Conservation (phyloP, 202 grass and related monocot species). For the Schoenoplectus triqueter region DNA sequence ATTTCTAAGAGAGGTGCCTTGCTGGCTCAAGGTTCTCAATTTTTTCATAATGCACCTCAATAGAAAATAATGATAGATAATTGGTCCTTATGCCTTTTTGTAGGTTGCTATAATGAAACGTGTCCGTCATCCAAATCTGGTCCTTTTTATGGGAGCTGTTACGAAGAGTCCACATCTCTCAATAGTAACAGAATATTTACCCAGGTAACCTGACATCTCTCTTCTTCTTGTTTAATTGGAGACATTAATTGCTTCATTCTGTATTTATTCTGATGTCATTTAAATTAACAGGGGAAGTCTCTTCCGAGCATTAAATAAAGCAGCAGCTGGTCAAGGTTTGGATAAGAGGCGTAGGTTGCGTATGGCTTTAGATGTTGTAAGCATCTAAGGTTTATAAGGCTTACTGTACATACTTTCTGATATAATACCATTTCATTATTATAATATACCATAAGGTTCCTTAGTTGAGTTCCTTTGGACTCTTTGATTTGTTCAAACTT, state of each 20-base stretch:
- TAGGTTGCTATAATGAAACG: slow-evolving; percentile 98
- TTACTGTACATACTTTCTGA: not conserved
- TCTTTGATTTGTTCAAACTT: slow-evolving; percentile 32
- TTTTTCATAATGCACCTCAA: slow-evolving; percentile 3
- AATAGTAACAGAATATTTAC: slow-evolving; percentile 92
- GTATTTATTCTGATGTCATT: slow-evolving; percentile 7
- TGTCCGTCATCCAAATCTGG: slow-evolving; percentile 87
- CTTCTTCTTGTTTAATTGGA: not conserved
- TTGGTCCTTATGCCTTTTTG: slow-evolving; percentile 20
- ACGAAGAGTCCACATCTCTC: slow-evolving; percentile 80
- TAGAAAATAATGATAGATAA: not conserved
- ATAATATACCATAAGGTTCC: not conserved
- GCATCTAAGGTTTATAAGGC: slow-evolving; percentile 33
- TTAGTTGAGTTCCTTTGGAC: slow-evolving; percentile 1
- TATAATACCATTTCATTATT: slow-evolving; percentile 2
- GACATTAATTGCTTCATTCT: slow-evolving; percentile 19
- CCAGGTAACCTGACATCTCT: slow-evolving; percentile 51
- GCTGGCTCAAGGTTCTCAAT: not conserved
- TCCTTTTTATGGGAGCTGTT: slow-evolving; percentile 95
- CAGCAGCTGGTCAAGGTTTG: slow-evolving; percentile 66
- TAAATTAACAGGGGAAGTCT: slow-evolving; percentile 78
- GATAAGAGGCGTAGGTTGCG: slow-evolving; percentile 74
- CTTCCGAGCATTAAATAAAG: slow-evolving; percentile 74
- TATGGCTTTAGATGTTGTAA: slow-evolving; percentile 90
- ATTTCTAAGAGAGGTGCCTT: slow-evolving; percentile 87